Base-by-base conservation (phyloP, 2,329 filamentous ascomycete genomes). In the Ilyonectria destructans region DNA sequence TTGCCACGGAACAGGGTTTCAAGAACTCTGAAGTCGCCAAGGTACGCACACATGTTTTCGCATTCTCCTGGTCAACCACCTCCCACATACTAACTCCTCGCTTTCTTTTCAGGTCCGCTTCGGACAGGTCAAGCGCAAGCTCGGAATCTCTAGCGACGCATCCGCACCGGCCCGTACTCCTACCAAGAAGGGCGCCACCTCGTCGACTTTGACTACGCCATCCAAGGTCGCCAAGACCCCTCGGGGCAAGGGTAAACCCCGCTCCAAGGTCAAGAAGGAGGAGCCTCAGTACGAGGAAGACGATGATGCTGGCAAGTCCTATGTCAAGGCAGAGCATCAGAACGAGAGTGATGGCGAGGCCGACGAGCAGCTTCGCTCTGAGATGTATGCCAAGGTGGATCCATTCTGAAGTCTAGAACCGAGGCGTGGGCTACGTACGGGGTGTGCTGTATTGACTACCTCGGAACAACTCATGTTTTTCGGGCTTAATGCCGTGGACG, bases 51-150 rank as follows among this genome's bases (percentile, higher is more conserved):
- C 26, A 26, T 26, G 5, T 26, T 21, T 56, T 8, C 17, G 21
- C 55, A 19, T 13, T 29, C 8, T n/a, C 33, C 21, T 35, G 29
- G 5, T 26, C 23, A 15, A 31, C 7, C 33, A 33, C 4, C 1
- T 35, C 17, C 17, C 15, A 3, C 29, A 9, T 61, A 26, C 58
- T 75, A 15, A 74, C 55, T 23, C 1, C 6, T 19, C 5, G 46
- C 7, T 1, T 29, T 6, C 45, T 23, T 9, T 5, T 37, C 64
- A 85, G 80, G 81, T 83, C 45, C 84, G 86, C 52, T 88, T 84
- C 64, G 81, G 84, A 4, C 85, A 88, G 67, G 82, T 88, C 67
- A 87, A 84, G 76, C 78, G 80, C 52, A 86, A 86, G 77, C 78
- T 85, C 1, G 82, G 82, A 3, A 79, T 85, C 46, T 74, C 73